Percentiles rank a stretch among this genome's conserved stretches.
Evolutionary conservation across 108 stramenopile species (phyloP).

Genomic region (Cylindrotheca closterium): DNA sequence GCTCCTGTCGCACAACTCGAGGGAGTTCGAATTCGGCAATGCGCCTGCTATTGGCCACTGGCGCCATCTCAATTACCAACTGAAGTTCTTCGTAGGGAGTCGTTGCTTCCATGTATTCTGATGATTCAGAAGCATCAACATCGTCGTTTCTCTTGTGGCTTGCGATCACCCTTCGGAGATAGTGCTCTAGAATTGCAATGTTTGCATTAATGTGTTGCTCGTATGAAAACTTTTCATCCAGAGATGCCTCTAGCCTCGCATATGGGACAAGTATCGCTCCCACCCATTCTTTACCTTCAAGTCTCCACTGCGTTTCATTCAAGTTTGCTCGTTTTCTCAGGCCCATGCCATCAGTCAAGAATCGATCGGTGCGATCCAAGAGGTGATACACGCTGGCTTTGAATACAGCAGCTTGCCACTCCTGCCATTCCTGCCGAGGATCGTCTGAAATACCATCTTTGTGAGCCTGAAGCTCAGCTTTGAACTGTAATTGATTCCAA

Average conservation of each 20-base stretch:
- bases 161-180: constrained; percentile 6
- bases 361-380: not conserved
- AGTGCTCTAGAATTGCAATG: constrained; percentile 7
- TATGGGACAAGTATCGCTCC: not conserved
- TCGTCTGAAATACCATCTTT: not conserved
- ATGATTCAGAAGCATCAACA: not conserved
- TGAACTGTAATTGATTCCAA: not conserved
- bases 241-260: not conserved
- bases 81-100: not conserved
- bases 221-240: not conserved
- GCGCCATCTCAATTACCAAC: not conserved
- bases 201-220: constrained; percentile 5
- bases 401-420: not conserved
- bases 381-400: not conserved
- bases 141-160: not conserved
- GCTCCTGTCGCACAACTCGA: not conserved
- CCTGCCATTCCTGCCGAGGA: not conserved
- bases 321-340: not conserved
- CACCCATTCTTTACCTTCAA: not conserved
- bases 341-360: not conserved
- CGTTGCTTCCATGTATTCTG: not conserved
- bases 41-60: not conserved
- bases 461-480: not conserved
- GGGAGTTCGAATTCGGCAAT: not conserved
- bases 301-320: not conserved